A percentile compares a stretch with the other conserved stretches of the same genome.
These are phyloP conservation scores for Rostrohypoxylon terebratum DNA, from an alignment of 495 filamentous ascomycete genomes.

Conservation along the genomic window DNA sequence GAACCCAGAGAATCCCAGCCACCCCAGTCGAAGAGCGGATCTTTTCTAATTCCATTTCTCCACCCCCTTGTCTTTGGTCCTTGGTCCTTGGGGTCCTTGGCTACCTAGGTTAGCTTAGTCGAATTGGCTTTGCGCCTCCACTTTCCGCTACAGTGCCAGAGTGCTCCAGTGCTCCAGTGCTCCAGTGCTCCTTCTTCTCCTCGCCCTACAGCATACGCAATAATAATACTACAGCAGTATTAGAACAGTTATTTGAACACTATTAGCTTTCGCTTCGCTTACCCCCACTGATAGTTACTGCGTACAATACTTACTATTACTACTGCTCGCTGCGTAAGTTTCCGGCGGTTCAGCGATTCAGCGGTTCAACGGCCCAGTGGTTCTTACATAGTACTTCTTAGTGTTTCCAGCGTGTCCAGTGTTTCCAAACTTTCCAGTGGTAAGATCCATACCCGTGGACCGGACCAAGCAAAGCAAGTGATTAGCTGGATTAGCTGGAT, in stretches of 20 bases:
- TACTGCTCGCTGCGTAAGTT: too few species aligned
- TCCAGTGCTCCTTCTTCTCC: not conserved
- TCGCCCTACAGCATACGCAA: slow-evolving; percentile 10
- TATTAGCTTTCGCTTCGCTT: slow-evolving; percentile 8
- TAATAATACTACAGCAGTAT: too few species aligned
- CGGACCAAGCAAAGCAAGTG: not conserved
- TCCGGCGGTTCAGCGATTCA: not conserved
- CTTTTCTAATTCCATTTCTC: slow-evolving; percentile 23
- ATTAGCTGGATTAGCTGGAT: too few species aligned
- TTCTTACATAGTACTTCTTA: too few species aligned
- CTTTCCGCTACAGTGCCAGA: slow-evolving; percentile 15
- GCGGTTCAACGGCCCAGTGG: not conserved
- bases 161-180: not conserved
- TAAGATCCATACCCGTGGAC: not conserved
- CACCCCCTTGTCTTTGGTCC: slow-evolving; percentile 15
- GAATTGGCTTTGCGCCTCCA: slow-evolving; percentile 38
- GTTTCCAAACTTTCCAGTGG: not conserved
- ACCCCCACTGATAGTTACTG: not conserved
- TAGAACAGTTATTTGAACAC: too few species aligned
- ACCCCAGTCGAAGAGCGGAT: slow-evolving; percentile 4
- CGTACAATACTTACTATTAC: too few species aligned
- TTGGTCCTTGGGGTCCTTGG: slow-evolving; percentile 17
- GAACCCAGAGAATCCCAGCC: slow-evolving; percentile 9
- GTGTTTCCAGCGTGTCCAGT: not conserved
- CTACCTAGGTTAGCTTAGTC: slow-evolving; percentile 23